A percentile compares a stretch with the other conserved stretches of the same genome.
Evolutionary conservation across 2,329 filamentous ascomycete genomes (phyloP).

Genomic region (Fusarium buharicum): DNA sequence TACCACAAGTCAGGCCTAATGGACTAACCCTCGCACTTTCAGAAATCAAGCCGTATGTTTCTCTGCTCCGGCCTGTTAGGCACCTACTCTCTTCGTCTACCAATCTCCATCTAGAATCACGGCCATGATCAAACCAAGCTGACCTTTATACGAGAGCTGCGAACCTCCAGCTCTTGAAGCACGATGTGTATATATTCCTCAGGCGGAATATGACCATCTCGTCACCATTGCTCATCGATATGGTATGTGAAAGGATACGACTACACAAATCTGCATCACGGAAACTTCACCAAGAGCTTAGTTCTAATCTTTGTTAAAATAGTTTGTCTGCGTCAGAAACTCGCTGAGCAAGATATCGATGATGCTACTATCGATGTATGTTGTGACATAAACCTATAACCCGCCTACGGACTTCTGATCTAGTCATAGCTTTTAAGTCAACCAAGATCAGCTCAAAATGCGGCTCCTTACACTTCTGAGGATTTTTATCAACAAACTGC

Average conservation of each 20-base stretch:
- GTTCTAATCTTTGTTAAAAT: slow-evolving; percentile 5
- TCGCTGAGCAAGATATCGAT: slow-evolving; percentile 60
- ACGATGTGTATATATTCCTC: slow-evolving; percentile 64
- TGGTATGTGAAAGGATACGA: slow-evolving; percentile 53
- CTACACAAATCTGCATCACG: background rate
- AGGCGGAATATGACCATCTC: slow-evolving; percentile 69
- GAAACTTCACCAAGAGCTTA: background rate
- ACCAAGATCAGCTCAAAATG: slow-evolving; percentile 2
- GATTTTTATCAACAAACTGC: background rate
- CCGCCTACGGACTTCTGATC: slow-evolving; percentile 5
- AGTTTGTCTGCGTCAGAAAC: slow-evolving; percentile 53
- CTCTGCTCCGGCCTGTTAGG: background rate
- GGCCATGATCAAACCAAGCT: background rate
- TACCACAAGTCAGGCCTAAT: background rate
- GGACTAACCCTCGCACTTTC: background rate
- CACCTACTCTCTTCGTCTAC: background rate
- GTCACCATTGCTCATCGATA: slow-evolving; percentile 64
- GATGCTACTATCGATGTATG: slow-evolving; percentile 60
- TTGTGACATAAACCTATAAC: background rate
- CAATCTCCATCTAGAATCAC: background rate
- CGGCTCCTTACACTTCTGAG: background rate
- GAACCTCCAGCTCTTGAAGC: slow-evolving; percentile 1
- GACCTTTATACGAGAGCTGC: slow-evolving; percentile 13
- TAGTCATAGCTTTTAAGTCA: slow-evolving; percentile 21
- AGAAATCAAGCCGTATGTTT: slow-evolving; percentile 28